Evolutionary conservation across 257 asterid genomes (phyloP), one percentile per base, ranked within the genome.

Genomic region (Scutellaria baicalensis): DNA sequence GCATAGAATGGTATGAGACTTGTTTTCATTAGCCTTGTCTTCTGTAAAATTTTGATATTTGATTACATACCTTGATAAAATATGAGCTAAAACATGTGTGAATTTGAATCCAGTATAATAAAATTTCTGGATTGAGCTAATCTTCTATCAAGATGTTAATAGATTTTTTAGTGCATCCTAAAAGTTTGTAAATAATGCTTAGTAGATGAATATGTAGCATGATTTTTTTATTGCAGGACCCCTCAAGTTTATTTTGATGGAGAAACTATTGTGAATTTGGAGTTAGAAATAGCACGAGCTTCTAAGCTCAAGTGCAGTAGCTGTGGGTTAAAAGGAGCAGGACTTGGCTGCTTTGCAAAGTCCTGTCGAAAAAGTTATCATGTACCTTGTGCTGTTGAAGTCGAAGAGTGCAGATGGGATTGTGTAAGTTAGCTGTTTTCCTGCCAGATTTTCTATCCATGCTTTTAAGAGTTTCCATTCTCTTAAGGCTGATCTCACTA

Each of bases 261-360:
- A 57, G 95, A 86, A 6, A 73, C 59, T 1, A 83, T 93, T 33
- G 84, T 75, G 82, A 93, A 93, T 76, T 85, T 93, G 86, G 88
- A 89, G 73, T 75, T 89, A 54, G 99, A 91, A 71, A 56, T 93
- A 75, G 85, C 73, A 42, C 86, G 99, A 80, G 88, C 99, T 79
- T 89, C 95, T 18, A 93, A 91, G 82, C 99, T 93, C 77, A 93
- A 87, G 82, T 93, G 99, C 75, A 86, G 82, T 71, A 70, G 77
- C 50, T 93, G 99, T 86, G 97, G 96, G 62, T 78, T 81, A 71
- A 93, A 89, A 72, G 99, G 99, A 69, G 99, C 99, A 31, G 95
- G 85, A 66, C 97, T 93, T 76, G 99, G 99, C 48, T 93, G 99
- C 85, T 91, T 76, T 61, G 83, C 78, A 14, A 91, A 82, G 78